Evolutionary conservation across 169 alveolate species (phyloP).

Genomic region (Cryptosporidium ryanae): DNA sequence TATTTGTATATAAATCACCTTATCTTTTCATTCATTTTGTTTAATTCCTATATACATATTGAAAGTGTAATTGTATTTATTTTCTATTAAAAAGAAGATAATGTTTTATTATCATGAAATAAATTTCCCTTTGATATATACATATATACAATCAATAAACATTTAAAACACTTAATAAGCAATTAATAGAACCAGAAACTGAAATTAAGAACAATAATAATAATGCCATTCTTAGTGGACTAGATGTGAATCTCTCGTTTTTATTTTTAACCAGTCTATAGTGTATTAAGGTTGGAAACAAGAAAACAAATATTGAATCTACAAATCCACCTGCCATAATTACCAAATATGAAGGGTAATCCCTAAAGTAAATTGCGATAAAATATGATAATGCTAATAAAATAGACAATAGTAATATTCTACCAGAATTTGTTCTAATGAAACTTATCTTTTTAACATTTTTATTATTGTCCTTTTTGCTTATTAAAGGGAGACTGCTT

Average conservation of each 20-base stretch:
- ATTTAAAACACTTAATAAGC: constrained; percentile 1
- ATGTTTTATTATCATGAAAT: too few relatives aligned
- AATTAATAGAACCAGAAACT: constrained; percentile 11
- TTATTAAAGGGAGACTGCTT: background rate
- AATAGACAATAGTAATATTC: constrained; percentile 28
- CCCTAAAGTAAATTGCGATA: constrained; percentile 7
- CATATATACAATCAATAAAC: background rate
- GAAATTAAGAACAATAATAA: constrained; percentile 24
- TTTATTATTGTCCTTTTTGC: background rate
- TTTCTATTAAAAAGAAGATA: too few relatives aligned
- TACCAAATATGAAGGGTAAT: constrained; percentile 6
- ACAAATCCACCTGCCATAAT: constrained; percentile 57
- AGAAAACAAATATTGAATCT: constrained; percentile 62
- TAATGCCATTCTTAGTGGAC: constrained; percentile 37
- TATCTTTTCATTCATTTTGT: too few relatives aligned
- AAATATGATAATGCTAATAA: constrained; percentile 23
- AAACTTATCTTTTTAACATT: constrained; percentile 2
- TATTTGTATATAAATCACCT: too few relatives aligned
- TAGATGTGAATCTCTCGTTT: constrained; percentile 8
- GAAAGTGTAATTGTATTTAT: too few relatives aligned
- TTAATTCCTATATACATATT: too few relatives aligned
- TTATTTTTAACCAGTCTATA: constrained; percentile 7
- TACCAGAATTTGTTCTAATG: constrained; percentile 46
- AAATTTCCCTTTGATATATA: too few relatives aligned
- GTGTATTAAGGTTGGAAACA: constrained; percentile 62